phyloP scores from a whole-genome alignment of 2,329 filamentous ascomycete genomes.

The Pseudocercospora musae region DNA sequence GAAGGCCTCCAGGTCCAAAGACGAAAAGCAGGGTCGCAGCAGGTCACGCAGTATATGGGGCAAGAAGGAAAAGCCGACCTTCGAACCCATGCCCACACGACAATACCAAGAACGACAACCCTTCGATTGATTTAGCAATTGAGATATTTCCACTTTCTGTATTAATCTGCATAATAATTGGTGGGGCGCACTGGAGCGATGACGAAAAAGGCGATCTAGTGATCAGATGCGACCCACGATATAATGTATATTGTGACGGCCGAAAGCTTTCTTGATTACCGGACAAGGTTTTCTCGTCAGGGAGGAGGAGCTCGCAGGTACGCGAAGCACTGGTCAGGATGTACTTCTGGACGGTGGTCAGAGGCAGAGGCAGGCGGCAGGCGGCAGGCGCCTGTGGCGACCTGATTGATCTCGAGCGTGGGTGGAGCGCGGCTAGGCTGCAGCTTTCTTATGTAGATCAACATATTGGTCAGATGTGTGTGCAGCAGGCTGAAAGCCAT shows the following conservation, averaged over 20 bases:
- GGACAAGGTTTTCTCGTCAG: neutral
- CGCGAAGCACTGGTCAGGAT: neutral
- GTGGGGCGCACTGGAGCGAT: neutral
- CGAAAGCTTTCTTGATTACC: neutral
- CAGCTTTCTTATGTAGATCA: neutral
- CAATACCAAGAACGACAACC: constrained; percentile 1
- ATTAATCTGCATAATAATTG: constrained; percentile 2
- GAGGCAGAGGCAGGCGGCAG: neutral
- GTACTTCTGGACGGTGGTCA: neutral
- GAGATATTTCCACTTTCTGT: neutral
- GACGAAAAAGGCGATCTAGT: neutral
- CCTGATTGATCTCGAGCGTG: neutral
- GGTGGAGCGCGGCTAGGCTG: neutral
- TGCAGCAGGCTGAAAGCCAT: neutral
- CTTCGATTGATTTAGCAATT: neutral
- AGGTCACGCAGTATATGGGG: constrained; percentile 20
- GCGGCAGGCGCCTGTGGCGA: neutral
- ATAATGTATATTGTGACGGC: constrained; percentile 11
- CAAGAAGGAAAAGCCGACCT: constrained; percentile 17
- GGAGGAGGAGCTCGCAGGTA: neutral
- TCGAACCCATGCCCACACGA: constrained; percentile 1
- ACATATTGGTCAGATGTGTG: neutral
- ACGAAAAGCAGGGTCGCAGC: constrained; percentile 6
- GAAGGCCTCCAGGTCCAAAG: neutral
- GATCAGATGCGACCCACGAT: constrained; percentile 8